These are phyloP conservation scores for Nannizziopsis barbatae DNA, from an alignment of 2,329 filamentous ascomycete species.

Conservation along the genomic window DNA sequence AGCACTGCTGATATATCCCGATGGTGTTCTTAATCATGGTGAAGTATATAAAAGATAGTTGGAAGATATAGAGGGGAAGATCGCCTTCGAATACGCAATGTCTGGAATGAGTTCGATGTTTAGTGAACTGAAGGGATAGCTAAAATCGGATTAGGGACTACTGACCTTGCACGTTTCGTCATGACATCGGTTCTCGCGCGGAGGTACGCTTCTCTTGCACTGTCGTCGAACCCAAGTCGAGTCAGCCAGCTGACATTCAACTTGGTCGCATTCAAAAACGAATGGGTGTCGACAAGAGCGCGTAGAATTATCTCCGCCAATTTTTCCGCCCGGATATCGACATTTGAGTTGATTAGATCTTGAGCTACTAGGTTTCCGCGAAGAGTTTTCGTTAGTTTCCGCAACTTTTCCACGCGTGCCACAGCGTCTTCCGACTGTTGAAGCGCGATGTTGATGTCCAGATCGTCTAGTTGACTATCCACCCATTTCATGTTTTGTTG, in stretches of 20 bases:
- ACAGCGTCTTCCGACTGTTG: slow-evolving; percentile 83
- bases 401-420: slow-evolving; percentile 69
- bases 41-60: slow-evolving; percentile 92
- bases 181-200: slow-evolving; percentile 67
- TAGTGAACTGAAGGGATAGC: too few relatives aligned
- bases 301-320: slow-evolving; percentile 66
- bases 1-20: slow-evolving; percentile 74
- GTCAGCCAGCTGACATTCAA: slow-evolving; percentile 75
- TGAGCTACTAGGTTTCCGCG: slow-evolving; percentile 80
- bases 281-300: slow-evolving; percentile 65
- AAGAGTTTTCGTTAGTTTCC: slow-evolving; percentile 63
- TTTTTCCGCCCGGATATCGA: slow-evolving; percentile 70
- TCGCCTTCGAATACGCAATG: slow-evolving; percentile 94
- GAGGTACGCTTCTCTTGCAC: slow-evolving; percentile 77
- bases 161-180: slow-evolving; percentile 65
- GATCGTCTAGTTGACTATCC: slow-evolving; percentile 84
- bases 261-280: slow-evolving; percentile 64
- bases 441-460: slow-evolving; percentile 90
- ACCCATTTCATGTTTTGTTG: slow-evolving; percentile 95
- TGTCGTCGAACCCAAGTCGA: slow-evolving; percentile 78
- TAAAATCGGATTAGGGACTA: neutral
- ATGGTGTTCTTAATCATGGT: slow-evolving; percentile 89
- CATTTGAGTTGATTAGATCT: slow-evolving; percentile 83
- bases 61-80: slow-evolving; percentile 84
- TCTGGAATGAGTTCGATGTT: slow-evolving; percentile 46